Evolutionary conservation across 805 yeast species (phyloP).

Genomic region (Candida sakaeoensis): DNA sequence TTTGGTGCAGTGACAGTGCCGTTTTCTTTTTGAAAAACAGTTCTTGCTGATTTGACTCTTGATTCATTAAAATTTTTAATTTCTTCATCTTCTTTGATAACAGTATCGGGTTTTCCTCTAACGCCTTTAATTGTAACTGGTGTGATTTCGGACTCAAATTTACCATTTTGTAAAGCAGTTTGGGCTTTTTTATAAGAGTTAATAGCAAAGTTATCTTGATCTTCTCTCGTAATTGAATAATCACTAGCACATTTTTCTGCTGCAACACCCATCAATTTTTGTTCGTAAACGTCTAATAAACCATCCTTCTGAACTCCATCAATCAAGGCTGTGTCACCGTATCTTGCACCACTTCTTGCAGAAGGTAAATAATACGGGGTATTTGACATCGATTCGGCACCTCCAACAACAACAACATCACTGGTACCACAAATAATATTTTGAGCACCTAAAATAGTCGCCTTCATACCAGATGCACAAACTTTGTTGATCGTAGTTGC

Average conservation of each 20-base stretch:
- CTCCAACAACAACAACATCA: slow-evolving; percentile 93
- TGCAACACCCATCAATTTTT: slow-evolving; percentile 90
- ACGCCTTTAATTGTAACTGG: slow-evolving; percentile 86
- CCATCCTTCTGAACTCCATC: slow-evolving; percentile 96
- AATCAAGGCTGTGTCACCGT: slow-evolving; percentile 72
- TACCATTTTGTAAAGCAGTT: slow-evolving; percentile 73
- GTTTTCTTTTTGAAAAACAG: slow-evolving; percentile 89
- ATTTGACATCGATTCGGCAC: slow-evolving; percentile 97
- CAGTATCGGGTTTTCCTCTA: slow-evolving; percentile 81
- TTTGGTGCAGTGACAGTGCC: slow-evolving; percentile 98
- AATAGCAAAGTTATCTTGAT: slow-evolving; percentile 87
- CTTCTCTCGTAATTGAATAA: slow-evolving; percentile 71
- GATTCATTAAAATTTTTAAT: slow-evolving; percentile 69
- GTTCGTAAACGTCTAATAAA: slow-evolving; percentile 84
- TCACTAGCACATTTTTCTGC: slow-evolving; percentile 96
- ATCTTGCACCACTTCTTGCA: slow-evolving; percentile 86
- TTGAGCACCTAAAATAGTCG: slow-evolving; percentile 88
- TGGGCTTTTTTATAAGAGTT: slow-evolving; percentile 83
- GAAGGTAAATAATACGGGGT: slow-evolving; percentile 87
- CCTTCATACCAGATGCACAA: slow-evolving; percentile 94
- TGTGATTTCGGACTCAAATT: slow-evolving; percentile 76
- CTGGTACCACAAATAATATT: slow-evolving; percentile 83
- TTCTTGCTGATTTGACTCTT: slow-evolving; percentile 77
- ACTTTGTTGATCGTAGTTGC: slow-evolving; percentile 95
- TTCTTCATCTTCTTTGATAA: slow-evolving; percentile 81